phyloP scores from a whole-genome alignment of 352 stramenopile species.

The Pythium chondricola region DNA sequence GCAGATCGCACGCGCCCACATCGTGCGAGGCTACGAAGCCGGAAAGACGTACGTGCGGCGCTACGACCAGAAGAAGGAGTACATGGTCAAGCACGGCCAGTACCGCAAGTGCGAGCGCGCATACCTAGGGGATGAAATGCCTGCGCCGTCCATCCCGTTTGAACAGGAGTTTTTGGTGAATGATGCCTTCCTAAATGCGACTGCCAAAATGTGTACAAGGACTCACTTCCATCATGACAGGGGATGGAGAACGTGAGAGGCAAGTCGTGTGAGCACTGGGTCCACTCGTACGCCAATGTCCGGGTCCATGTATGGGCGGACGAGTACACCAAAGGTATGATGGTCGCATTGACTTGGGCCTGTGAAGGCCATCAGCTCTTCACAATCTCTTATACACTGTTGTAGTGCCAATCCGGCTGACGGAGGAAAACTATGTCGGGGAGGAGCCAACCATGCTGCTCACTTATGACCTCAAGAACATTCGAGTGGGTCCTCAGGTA shows the following conservation, averaged over 20 bases:
- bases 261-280: conserved; percentile 59
- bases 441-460: conserved; percentile 42
- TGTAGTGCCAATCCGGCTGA: conserved; percentile 60
- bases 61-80: conserved; percentile 67
- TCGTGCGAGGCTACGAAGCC: conserved; percentile 54
- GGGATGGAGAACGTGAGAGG: conserved; percentile 49
- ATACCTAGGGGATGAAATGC: conserved; percentile 65
- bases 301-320: conserved; percentile 61
- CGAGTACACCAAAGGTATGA: conserved; percentile 27
- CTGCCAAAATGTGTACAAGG: too few relatives aligned
- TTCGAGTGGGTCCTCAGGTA: conserved; percentile 44
- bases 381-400: too few relatives aligned
- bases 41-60: conserved; percentile 65
- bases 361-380: too few relatives aligned
- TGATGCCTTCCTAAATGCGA: too few relatives aligned
- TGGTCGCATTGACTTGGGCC: background rate
- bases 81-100: conserved; percentile 64
- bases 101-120: conserved; percentile 67
- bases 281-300: conserved; percentile 39
- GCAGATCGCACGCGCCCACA: conserved; percentile 48
- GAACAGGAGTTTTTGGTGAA: conserved; percentile 42
- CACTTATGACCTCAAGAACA: conserved; percentile 54
- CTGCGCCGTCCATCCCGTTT: conserved; percentile 40
- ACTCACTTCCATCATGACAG: conserved; percentile 22
- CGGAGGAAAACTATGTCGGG: conserved; percentile 47